These are phyloP conservation scores for Cadophora gregata DNA, from an alignment of 2,329 filamentous ascomycete genomes.

Conservation along the genomic window DNA sequence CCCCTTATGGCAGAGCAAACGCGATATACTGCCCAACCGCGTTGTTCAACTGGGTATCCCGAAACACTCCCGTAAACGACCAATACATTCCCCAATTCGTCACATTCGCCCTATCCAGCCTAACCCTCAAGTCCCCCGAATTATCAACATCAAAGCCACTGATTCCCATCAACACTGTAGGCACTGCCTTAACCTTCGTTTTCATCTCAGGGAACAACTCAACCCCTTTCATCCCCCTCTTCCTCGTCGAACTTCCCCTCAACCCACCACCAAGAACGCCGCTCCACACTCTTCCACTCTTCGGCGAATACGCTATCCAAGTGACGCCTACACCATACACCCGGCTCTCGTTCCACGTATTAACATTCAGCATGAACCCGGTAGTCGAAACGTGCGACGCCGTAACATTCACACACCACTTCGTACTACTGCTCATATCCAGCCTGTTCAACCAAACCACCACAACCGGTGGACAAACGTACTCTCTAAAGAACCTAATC, in stretches of 20 bases:
- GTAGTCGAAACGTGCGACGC: neutral
- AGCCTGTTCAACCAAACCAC: neutral
- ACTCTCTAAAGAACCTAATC: neutral
- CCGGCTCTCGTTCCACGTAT: neutral
- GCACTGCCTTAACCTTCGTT: neutral
- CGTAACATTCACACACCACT: neutral
- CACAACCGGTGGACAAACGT: neutral
- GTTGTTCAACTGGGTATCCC: neutral
- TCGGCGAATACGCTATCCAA: neutral
- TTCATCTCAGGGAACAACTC: neutral
- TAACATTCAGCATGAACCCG: neutral
- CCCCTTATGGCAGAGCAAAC: neutral
- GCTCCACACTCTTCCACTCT: neutral
- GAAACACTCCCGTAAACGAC: neutral
- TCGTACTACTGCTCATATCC: conserved; percentile 1
- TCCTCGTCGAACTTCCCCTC: neutral
- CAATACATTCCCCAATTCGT: neutral
- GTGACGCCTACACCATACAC: neutral
- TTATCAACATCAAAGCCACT: neutral
- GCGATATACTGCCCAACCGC: neutral
- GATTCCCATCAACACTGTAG: conserved; percentile 2
- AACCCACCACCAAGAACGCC: neutral
- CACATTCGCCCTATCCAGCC: neutral
- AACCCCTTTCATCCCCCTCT: neutral
- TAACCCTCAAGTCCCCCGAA: neutral